phyloP scores from a whole-genome alignment of 1,139 yeast genomes.

The Debaryomyces singareniensis region DNA sequence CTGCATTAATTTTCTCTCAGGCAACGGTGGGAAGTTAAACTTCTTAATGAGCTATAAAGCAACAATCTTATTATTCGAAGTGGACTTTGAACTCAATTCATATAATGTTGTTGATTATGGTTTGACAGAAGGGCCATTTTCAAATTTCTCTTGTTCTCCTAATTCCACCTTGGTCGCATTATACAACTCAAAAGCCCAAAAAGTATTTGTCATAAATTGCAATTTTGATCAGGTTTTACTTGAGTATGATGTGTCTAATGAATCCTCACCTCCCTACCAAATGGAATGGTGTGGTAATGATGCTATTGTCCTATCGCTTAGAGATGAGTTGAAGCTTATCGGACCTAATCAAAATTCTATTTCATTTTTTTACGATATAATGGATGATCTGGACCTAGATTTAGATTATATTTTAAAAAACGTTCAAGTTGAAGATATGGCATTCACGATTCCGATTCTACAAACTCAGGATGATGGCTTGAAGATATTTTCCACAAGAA shows the following conservation, averaged over 20 bases:
- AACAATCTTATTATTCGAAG: conserved; percentile 22
- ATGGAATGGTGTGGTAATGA: conserved; percentile 85
- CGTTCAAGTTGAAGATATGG: conserved; percentile 15
- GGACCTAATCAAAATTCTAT: conserved; percentile 67
- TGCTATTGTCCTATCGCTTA: conserved; percentile 56
- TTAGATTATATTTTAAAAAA: conserved; percentile 14
- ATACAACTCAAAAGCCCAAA: conserved; percentile 35
- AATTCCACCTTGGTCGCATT: conserved; percentile 58
- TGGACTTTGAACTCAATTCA: conserved; percentile 18
- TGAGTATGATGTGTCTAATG: conserved; percentile 40
- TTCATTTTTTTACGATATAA: conserved; percentile 38
- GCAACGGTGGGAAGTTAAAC: conserved; percentile 5
- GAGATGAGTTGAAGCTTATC: conserved; percentile 61
- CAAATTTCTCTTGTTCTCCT: conserved; percentile 48
- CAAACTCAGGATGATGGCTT: conserved; percentile 67
- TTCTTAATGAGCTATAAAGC: conserved; percentile 11
- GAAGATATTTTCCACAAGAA: conserved; percentile 51
- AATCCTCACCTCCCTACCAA: conserved; percentile 31
- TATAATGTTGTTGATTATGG: conserved; percentile 28
- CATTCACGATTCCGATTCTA: conserved; percentile 31
- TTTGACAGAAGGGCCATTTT: conserved; percentile 55
- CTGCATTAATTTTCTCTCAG: conserved; percentile 8
- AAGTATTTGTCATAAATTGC: conserved; percentile 48
- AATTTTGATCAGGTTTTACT: conserved; percentile 47
- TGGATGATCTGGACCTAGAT: conserved; percentile 25